Base-by-base conservation (phyloP, 2,329 filamentous ascomycete species). In the Penicillium occitanis region DNA sequence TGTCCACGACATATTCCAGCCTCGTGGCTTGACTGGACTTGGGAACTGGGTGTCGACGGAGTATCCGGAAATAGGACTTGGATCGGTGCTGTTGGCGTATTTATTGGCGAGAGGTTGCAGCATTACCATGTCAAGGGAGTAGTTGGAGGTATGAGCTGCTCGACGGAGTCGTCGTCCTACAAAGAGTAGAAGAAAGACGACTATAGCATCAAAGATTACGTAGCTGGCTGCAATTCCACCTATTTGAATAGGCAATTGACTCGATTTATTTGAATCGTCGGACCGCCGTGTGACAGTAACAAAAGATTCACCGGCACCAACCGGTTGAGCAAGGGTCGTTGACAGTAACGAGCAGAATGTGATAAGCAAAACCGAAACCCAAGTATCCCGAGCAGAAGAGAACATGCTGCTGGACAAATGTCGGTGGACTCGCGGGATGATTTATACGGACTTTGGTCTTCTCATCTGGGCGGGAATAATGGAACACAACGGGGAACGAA, bases 171-270 rank as follows among this genome's bases (percentile, higher is more conserved):
- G 76, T 83, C 86, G 75, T 77, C 88, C 77, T 76, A 92, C 82
- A 25, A 86, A 76, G 50, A 92, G 81, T 7, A 93, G 81, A 57
- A 87, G 80, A 40, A 87, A 82, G 71, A 91, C 89, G 72, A 95
- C 87, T 72, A 95, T 78, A 73, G 92, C 83, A 74, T 96, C 84
- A 42, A 88, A 91, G 68, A 92, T 77, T 66, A 93, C 84, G 86
- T 97, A 97, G 67, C 91, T 89, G 68, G 89, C 92, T 67, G 94
- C 85, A 67, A 98, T 91, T 70, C 89, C 92, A 69, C 91, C 90
- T 71, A 97, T 89, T 78, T 97, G 90, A 67, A 88, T 89, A 19
- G 93, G 92, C 25, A 97, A 86, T 46, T 65, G 48, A 78, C 64
- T 83, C 82, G 48, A 88, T 88, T 53, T 88, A 76, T 8, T 85